These are phyloP conservation scores for Murraya paniculata DNA, from an alignment of 345 rosid genomes.

Conservation along the genomic window DNA sequence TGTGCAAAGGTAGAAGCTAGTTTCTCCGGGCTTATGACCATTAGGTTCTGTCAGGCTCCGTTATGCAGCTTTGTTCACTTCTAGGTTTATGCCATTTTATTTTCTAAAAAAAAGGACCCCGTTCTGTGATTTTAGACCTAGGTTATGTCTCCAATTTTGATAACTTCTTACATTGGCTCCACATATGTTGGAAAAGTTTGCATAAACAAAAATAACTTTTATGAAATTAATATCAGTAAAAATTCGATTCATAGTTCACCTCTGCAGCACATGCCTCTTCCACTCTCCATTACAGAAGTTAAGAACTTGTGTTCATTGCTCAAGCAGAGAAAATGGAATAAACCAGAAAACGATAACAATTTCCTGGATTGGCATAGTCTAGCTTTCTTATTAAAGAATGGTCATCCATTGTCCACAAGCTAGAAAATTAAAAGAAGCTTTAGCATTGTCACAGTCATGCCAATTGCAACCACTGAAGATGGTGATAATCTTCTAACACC, in stretches of 20 bases:
- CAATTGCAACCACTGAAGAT: slow-evolving; percentile 10
- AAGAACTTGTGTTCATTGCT: neutral
- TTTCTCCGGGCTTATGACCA: neutral
- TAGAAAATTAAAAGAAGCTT: slow-evolving; percentile 13
- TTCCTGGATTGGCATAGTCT: neutral
- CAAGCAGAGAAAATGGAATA: neutral
- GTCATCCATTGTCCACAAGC: neutral
- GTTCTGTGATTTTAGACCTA: neutral
- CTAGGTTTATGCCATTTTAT: neutral
- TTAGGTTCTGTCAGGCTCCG: neutral
- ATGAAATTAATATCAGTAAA: neutral
- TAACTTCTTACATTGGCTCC: neutral
- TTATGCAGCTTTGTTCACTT: neutral
- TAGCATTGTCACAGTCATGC: slow-evolving; percentile 9
- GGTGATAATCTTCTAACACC: slow-evolving; percentile 18
- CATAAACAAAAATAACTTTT: neutral
- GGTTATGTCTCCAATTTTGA: neutral
- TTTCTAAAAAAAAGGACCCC: neutral
- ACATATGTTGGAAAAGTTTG: neutral
- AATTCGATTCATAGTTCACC: neutral
- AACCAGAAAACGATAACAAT: neutral
- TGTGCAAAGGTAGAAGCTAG: neutral
- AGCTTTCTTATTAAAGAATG: neutral
- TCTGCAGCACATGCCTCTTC: neutral
- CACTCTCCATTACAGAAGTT: neutral